Percentiles rank a stretch among this genome's conserved stretches.
phyloP scores from a whole-genome alignment of 768 basidiomycete species.

The Suillus subaureus region DNA sequence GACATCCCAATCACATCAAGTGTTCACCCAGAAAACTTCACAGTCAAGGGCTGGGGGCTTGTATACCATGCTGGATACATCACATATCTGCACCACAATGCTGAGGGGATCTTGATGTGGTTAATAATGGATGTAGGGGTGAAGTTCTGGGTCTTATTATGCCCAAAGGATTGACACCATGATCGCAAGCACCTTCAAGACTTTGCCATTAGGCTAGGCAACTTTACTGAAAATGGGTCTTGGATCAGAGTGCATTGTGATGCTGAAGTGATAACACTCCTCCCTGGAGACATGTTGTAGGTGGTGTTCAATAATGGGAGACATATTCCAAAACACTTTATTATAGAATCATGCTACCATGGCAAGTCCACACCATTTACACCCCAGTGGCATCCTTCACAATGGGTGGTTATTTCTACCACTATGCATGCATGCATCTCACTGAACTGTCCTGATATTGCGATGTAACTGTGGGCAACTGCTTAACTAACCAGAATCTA shows the following conservation, averaged over 20 bases:
- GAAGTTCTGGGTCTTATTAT: not conserved
- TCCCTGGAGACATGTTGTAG: not conserved
- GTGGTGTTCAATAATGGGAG: too few relatives aligned
- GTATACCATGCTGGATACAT: conserved; percentile 14
- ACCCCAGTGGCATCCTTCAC: too few relatives aligned
- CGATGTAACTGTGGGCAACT: too few relatives aligned
- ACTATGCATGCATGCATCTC: too few relatives aligned
- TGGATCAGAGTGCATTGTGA: not conserved
- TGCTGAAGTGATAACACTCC: not conserved
- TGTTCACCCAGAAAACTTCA: not conserved
- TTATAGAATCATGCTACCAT: too few relatives aligned
- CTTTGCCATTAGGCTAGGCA: not conserved
- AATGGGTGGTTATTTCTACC: too few relatives aligned
- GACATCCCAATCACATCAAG: not conserved
- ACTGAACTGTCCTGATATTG: too few relatives aligned
- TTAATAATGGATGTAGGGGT: not conserved
- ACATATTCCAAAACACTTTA: too few relatives aligned
- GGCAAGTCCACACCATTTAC: too few relatives aligned
- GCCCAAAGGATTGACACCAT: not conserved
- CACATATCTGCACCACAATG: conserved; percentile 14
- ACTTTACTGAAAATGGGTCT: not conserved
- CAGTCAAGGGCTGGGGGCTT: conserved; percentile 6
- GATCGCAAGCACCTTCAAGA: not conserved
- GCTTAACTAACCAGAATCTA: too few relatives aligned
- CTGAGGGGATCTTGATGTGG: not conserved